phyloP scores from a whole-genome alignment of 2,329 filamentous ascomycete genomes.

The Sporothrix variecibatus region DNA sequence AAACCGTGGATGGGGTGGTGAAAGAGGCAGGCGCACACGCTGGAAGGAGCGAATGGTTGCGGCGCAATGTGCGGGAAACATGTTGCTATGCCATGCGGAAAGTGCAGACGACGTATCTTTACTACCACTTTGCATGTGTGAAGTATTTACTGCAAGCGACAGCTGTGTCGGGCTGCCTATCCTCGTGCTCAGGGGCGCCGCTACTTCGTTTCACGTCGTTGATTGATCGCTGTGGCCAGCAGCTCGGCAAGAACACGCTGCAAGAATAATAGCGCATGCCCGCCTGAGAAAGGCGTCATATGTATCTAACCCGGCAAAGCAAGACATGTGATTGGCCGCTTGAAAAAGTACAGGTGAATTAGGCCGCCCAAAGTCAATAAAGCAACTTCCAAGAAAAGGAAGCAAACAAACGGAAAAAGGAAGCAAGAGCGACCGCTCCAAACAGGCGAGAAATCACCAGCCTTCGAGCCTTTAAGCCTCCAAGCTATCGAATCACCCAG shows the following conservation, averaged over 20 bases:
- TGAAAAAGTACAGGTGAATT: too few relatives aligned
- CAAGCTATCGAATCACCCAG: neutral
- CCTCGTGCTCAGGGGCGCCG: conserved; percentile 12
- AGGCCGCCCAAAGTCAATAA: neutral
- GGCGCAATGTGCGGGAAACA: neutral
- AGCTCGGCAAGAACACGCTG: neutral
- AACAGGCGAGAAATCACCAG: neutral
- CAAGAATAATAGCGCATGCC: neutral
- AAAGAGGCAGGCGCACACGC: neutral
- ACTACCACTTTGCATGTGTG: neutral
- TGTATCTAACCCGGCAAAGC: neutral
- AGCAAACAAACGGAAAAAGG: neutral
- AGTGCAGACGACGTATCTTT: neutral
- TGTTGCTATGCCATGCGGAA: neutral
- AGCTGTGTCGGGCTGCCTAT: neutral
- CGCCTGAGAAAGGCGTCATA: neutral
- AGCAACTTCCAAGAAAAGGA: neutral
- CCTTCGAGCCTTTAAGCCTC: neutral
- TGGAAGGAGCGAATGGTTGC: neutral
- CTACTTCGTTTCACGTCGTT: conserved; percentile 22
- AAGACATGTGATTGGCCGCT: conserved; percentile 2
- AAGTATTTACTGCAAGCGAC: neutral
- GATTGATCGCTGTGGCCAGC: conserved; percentile 20
- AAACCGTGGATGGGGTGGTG: neutral
- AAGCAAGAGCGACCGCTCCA: neutral